Conservation (phyloP, 495 filamentous ascomycete genomes). For the Aspergillus biplanus region DNA sequence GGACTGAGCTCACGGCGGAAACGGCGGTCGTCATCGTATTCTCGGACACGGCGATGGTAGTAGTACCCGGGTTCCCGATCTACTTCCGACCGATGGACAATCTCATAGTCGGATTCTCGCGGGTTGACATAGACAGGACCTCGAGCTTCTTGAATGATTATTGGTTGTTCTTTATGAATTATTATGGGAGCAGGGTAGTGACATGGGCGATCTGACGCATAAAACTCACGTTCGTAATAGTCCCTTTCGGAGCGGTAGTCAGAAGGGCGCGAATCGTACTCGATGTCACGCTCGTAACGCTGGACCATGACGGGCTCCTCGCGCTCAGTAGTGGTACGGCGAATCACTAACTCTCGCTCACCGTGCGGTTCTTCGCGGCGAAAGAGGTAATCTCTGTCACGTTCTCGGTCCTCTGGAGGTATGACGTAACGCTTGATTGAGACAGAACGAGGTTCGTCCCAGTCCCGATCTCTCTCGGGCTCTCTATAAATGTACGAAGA, state of each 20-base stretch:
- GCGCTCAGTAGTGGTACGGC: constrained; percentile 48
- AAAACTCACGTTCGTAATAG: constrained; percentile 57
- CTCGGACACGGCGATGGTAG: constrained; percentile 62
- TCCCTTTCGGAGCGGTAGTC: constrained; percentile 56
- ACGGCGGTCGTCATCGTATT: constrained; percentile 58
- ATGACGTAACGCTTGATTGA: constrained; percentile 57
- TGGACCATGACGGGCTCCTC: constrained; percentile 43
- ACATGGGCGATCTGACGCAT: constrained; percentile 52
- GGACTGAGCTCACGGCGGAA: constrained; percentile 59
- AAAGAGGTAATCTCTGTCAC: constrained; percentile 43
- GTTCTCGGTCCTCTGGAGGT: constrained; percentile 46
- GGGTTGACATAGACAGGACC: constrained; percentile 66
- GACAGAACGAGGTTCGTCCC: constrained; percentile 46
- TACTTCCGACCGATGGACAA: constrained; percentile 66
- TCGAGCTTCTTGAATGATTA: constrained; percentile 78
- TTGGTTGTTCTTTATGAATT: constrained; percentile 70
- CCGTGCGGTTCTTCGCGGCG: constrained; percentile 44
- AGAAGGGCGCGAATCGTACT: constrained; percentile 43
- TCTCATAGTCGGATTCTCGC: constrained; percentile 67
- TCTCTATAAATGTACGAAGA: constrained; percentile 53
- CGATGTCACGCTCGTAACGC: constrained; percentile 51
- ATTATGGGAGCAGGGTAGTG: constrained; percentile 67
- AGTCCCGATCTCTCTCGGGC: constrained; percentile 48
- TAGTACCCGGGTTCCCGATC: constrained; percentile 64
- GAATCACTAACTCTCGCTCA: constrained; percentile 54